Evolutionary conservation across 148 eudicot species (phyloP).

Genomic region (Fallopia convolvulus): DNA sequence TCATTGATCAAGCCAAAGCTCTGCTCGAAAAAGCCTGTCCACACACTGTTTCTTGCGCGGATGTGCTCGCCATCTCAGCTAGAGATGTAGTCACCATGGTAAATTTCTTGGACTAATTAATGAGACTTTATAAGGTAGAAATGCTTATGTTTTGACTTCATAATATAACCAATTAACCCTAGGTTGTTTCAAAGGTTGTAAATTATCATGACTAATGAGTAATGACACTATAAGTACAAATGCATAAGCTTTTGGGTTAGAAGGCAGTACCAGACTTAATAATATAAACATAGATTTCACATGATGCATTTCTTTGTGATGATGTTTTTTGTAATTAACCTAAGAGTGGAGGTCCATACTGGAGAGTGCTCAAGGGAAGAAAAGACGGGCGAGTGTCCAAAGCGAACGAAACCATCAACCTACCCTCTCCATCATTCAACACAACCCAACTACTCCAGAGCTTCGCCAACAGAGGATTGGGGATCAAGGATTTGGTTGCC

Average conservation of each 20-base stretch:
- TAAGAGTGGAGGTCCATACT: constrained; percentile 45
- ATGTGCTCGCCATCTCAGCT: constrained; percentile 49
- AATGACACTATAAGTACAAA: no score
- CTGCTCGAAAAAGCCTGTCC: constrained; percentile 63
- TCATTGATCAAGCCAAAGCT: constrained; percentile 54
- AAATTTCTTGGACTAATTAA: constrained; percentile 2
- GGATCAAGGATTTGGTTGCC: constrained; percentile 40
- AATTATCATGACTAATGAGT: no score
- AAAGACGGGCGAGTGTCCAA: constrained; percentile 56
- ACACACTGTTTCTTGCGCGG: constrained; percentile 60
- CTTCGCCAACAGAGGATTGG: constrained; percentile 35
- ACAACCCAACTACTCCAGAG: constrained; percentile 34
- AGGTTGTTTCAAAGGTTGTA: no score
- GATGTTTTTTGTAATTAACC: background rate
- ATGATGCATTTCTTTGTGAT: background rate
- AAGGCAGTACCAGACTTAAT: no score
- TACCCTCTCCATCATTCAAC: constrained; percentile 42
- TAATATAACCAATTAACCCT: no score
- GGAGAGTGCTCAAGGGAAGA: constrained; percentile 57
- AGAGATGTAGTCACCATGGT: constrained; percentile 65
- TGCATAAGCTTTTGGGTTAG: no score
- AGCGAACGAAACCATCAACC: constrained; percentile 38
- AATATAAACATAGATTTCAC: no score
- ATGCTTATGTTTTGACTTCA: no score
- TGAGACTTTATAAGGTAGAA: no score